Conservation (phyloP, 768 basidiomycete species). For the Epithele typhae region DNA sequence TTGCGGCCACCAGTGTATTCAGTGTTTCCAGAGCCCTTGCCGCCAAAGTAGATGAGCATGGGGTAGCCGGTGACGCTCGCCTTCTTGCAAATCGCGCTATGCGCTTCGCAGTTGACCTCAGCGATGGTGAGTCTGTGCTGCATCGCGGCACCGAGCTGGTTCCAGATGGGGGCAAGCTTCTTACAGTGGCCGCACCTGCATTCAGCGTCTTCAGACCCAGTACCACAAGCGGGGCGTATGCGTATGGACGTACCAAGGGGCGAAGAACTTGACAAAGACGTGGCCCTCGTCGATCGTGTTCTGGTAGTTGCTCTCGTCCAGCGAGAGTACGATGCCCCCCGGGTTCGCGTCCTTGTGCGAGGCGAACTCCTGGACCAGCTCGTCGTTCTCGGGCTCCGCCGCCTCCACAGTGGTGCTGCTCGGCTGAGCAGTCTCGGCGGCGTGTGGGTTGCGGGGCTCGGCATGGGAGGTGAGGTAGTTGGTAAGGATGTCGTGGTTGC, state of each 20-base stretch:
- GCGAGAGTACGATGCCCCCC: conserved; percentile 33
- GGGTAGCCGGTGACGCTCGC: conserved; percentile 81
- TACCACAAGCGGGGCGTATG: no score
- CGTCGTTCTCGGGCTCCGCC: conserved; percentile 21
- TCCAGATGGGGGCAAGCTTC: conserved; percentile 83
- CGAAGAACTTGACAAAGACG: conserved; percentile 77
- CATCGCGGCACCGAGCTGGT: conserved; percentile 65
- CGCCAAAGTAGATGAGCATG: conserved; percentile 65
- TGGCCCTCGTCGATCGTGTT: conserved; percentile 41
- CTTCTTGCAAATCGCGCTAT: conserved; percentile 59
- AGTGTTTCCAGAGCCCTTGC: conserved; percentile 45
- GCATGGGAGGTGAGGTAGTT: conserved; percentile 49
- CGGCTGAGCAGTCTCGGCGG: conserved; percentile 25
- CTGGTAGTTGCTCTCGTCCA: conserved; percentile 47
- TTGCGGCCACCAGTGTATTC: conserved; percentile 77
- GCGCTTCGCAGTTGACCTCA: conserved; percentile 85
- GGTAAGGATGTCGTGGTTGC: conserved; percentile 51
- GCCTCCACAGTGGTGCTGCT: conserved; percentile 23
- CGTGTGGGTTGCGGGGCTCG: conserved; percentile 20
- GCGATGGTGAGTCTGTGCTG: conserved; percentile 71
- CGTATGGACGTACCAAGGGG: conserved; percentile 72
- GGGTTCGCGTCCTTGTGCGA: conserved; percentile 29
- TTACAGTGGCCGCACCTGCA: conserved; percentile 92
- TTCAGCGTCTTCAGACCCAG: no score
- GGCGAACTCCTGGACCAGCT: conserved; percentile 28